Evolutionary conservation across 2,329 filamentous ascomycete species (phyloP).

Genomic region (Chaetomiaceae sp.): DNA sequence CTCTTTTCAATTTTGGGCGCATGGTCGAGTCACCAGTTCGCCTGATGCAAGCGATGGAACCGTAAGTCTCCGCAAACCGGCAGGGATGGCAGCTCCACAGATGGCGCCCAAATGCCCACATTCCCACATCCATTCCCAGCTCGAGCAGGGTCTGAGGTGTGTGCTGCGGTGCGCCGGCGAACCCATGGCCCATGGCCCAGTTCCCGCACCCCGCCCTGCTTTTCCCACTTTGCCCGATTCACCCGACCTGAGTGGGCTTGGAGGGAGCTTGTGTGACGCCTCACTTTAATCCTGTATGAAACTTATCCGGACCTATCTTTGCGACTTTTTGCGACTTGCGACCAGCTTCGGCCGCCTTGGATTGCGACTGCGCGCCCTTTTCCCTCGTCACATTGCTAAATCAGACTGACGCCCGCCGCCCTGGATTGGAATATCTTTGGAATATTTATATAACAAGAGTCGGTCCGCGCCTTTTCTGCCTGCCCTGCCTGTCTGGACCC

Average conservation of each 20-base stretch:
- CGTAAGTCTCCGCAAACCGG: background rate
- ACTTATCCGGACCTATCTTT: too few relatives aligned
- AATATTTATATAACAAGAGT: constrained; percentile 20
- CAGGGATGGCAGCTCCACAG: constrained; percentile 14
- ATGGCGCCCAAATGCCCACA: constrained; percentile 2
- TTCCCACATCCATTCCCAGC: background rate
- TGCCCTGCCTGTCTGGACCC: too few relatives aligned
- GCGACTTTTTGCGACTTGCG: constrained; percentile 10
- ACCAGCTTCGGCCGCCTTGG: constrained; percentile 2
- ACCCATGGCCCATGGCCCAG: too few relatives aligned
- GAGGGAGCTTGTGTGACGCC: too few relatives aligned
- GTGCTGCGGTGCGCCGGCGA: too few relatives aligned
- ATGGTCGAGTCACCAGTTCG: constrained; percentile 21
- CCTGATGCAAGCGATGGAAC: constrained; percentile 1
- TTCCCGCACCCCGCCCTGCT: constrained; percentile 13
- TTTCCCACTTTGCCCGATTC: constrained; percentile 11
- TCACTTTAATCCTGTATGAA: too few relatives aligned
- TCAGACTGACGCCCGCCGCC: constrained; percentile 1
- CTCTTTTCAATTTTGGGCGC: background rate
- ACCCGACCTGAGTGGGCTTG: constrained; percentile 11
- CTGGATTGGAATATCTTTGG: background rate
- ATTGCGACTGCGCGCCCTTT: constrained; percentile 17
- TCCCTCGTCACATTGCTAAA: background rate
- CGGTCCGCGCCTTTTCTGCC: constrained; percentile 15
- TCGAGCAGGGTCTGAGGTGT: too few relatives aligned